phyloP scores from a whole-genome alignment of 1,139 yeast species.

The Diutina mesorugosa region DNA sequence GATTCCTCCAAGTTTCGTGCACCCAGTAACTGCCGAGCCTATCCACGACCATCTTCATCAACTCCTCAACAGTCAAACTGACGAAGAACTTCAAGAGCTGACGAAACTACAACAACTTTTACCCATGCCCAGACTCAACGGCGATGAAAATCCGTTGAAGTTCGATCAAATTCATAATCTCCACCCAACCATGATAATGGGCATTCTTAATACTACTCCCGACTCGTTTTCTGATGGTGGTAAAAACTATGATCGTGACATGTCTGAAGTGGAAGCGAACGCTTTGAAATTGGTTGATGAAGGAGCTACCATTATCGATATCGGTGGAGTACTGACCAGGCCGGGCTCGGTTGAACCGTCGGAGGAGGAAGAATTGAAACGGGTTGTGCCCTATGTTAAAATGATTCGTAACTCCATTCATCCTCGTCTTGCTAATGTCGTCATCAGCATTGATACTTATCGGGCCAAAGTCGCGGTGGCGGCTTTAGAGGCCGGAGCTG shows the following conservation, averaged over 20 bases:
- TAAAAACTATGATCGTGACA: slow-evolving; percentile 12
- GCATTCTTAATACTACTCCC: slow-evolving; percentile 79
- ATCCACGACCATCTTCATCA: slow-evolving; percentile 55
- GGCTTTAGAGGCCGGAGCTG: slow-evolving; percentile 68
- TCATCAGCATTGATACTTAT: slow-evolving; percentile 78
- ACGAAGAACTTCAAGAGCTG: slow-evolving; percentile 31
- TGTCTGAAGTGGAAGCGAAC: slow-evolving; percentile 18
- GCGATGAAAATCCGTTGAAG: slow-evolving; percentile 12
- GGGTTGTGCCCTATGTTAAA: slow-evolving; percentile 62
- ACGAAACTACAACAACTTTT: slow-evolving; percentile 28
- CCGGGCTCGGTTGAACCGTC: slow-evolving; percentile 62
- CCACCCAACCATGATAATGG: slow-evolving; percentile 52
- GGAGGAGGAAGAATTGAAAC: slow-evolving; percentile 41
- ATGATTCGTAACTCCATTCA: slow-evolving; percentile 37
- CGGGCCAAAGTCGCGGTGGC: slow-evolving; percentile 61
- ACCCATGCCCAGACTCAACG: slow-evolving; percentile 15
- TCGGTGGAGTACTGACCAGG: slow-evolving; percentile 89
- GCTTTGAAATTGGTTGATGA: slow-evolving; percentile 33
- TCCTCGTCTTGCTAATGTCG: slow-evolving; percentile 22
- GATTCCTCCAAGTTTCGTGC: slow-evolving; percentile 47
- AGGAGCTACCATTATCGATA: slow-evolving; percentile 65
- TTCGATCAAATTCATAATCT: slow-evolving; percentile 19
- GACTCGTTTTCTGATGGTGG: slow-evolving; percentile 96
- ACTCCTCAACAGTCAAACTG: slow-evolving; percentile 25
- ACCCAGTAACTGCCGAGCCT: slow-evolving; percentile 81